phyloP scores from a whole-genome alignment of 352 stramenopile species.

The Pseudoperonospora humuli region DNA sequence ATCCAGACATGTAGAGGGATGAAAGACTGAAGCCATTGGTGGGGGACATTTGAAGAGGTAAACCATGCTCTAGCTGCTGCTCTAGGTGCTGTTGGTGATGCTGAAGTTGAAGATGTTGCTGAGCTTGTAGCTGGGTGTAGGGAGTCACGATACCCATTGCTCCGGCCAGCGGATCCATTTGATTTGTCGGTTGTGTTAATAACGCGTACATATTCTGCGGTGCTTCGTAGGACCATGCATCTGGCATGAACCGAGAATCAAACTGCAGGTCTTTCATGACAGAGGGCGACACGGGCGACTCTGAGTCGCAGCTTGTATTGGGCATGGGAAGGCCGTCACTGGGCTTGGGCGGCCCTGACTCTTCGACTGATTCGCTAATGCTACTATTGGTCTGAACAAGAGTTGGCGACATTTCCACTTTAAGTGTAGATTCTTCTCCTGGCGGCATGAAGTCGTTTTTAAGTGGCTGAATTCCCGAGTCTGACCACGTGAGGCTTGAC shows the following conservation, averaged over 20 bases:
- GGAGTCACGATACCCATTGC: constrained; percentile 28
- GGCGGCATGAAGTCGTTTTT: constrained; percentile 14
- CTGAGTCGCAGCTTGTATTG: constrained; percentile 19
- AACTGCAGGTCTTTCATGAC: constrained; percentile 39
- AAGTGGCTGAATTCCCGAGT: constrained; percentile 10
- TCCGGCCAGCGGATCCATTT: constrained; percentile 23
- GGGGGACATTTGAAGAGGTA: constrained; percentile 18
- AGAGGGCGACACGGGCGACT: constrained; percentile 21
- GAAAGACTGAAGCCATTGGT: constrained; percentile 20
- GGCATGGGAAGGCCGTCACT: constrained; percentile 18
- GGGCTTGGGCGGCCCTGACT: constrained; percentile 13
- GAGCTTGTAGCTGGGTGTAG: constrained; percentile 30
- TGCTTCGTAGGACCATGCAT: constrained; percentile 39
- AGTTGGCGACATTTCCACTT: constrained; percentile 14
- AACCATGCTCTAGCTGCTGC: constrained; percentile 16
- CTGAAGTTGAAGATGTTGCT: constrained; percentile 26
- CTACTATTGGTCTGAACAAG: constrained; percentile 4
- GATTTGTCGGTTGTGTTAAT: constrained; percentile 22
- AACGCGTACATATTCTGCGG: constrained; percentile 51
- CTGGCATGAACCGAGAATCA: constrained; percentile 37
- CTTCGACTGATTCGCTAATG: constrained; percentile 1
- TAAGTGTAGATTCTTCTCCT: constrained; percentile 14
- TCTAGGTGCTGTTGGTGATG: constrained; percentile 27
- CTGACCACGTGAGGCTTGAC: constrained; percentile 13
- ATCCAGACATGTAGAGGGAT: constrained; percentile 28